Conservation (phyloP, 2,329 filamentous ascomycete species). For the Neocatenulostroma microsporum region DNA sequence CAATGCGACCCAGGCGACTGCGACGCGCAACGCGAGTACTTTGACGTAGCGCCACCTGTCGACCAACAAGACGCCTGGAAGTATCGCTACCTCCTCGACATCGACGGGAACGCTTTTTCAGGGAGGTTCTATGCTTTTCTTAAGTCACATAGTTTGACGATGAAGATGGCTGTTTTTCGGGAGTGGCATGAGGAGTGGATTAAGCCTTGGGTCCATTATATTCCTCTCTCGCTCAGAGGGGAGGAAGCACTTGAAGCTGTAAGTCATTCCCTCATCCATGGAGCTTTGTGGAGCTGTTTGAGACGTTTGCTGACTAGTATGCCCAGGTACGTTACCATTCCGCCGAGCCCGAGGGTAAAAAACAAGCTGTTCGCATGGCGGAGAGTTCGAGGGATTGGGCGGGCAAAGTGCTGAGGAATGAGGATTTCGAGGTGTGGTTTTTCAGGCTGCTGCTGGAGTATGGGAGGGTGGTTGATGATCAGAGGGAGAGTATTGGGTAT, state of each 20-base stretch:
- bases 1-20: slow-evolving; percentile 92
- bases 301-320: slow-evolving; percentile 63
- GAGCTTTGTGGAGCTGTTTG: too few relatives aligned
- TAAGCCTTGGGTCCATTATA: slow-evolving; percentile 84
- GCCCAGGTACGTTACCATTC: slow-evolving; percentile 77
- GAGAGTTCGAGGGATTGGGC: slow-evolving; percentile 50
- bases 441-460: slow-evolving; percentile 56
- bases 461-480: slow-evolving; percentile 40
- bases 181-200: slow-evolving; percentile 97
- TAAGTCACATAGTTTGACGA: slow-evolving; percentile 69
- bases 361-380: slow-evolving; percentile 46
- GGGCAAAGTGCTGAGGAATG: slow-evolving; percentile 45
- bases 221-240: slow-evolving; percentile 73
- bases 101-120: slow-evolving; percentile 94
- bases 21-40: slow-evolving; percentile 75
- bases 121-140: slow-evolving; percentile 92
- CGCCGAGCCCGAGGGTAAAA: slow-evolving; percentile 44
- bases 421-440: slow-evolving; percentile 54
- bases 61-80: slow-evolving; percentile 78
- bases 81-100: slow-evolving; percentile 81
- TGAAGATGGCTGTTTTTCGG: slow-evolving; percentile 83
- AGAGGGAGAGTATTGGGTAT: slow-evolving; percentile 26
- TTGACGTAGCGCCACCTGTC: slow-evolving; percentile 60
- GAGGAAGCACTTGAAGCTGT: slow-evolving; percentile 79
- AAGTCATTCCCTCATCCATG: too few relatives aligned